Evolutionary conservation across 805 yeast species (phyloP).

Genomic region (Tetrapisispora nanseiensis): DNA sequence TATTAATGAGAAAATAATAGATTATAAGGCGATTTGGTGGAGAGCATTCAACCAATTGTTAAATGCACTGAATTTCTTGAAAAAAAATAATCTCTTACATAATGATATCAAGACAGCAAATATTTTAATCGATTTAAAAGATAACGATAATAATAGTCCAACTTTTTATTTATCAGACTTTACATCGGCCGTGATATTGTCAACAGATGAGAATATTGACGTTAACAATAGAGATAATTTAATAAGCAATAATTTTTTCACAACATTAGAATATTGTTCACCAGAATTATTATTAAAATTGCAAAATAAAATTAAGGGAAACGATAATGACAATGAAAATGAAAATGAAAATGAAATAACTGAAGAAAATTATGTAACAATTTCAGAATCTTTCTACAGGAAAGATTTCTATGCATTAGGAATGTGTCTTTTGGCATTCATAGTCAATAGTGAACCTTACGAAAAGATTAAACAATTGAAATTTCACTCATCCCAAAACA

Average conservation of each 20-base stretch:
- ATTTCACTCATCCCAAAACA: constrained; percentile 2
- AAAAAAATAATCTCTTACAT: constrained; percentile 9
- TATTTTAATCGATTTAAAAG: constrained; percentile 6
- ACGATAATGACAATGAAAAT: neutral
- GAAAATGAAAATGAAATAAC: neutral
- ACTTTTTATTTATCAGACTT: constrained; percentile 14
- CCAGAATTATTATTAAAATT: constrained; percentile 8
- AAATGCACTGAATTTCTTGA: constrained; percentile 7
- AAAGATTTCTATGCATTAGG: constrained; percentile 16
- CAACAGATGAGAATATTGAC: neutral
- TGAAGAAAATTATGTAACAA: neutral
- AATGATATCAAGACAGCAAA: constrained; percentile 19
- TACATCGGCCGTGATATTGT: constrained; percentile 6
- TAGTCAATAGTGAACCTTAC: constrained; percentile 15
- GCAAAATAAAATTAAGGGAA: neutral
- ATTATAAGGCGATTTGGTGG: constrained; percentile 8
- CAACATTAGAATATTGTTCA: constrained; percentile 17
- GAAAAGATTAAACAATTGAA: constrained; percentile 7
- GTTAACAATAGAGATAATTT: neutral
- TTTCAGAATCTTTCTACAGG: constrained; percentile 1
- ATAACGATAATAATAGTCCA: neutral
- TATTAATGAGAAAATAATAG: neutral
- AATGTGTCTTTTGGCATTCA: constrained; percentile 11
- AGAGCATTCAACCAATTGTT: constrained; percentile 6
- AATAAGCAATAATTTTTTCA: constrained; percentile 4